Conservation (phyloP, 2,329 filamentous ascomycete species). For the Cercospora citrullina region DNA sequence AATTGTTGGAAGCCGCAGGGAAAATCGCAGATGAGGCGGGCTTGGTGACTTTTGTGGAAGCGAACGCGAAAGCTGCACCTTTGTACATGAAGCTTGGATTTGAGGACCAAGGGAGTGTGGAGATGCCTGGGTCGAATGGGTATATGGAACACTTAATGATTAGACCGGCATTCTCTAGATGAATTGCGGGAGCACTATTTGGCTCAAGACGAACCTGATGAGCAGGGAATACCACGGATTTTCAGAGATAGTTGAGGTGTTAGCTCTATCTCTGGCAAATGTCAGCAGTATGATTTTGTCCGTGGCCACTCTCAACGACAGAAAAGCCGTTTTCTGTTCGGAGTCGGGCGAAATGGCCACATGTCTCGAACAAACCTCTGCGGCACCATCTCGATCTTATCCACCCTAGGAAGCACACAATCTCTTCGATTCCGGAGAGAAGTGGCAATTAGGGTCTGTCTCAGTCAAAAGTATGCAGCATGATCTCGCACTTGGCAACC, state of each 20-base stretch:
- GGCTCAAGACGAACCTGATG: not conserved
- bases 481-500: not conserved
- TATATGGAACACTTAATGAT: constrained; percentile 19
- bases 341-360: not conserved
- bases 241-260: not conserved
- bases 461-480: not conserved
- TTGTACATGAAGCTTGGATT: constrained; percentile 25
- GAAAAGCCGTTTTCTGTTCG: not conserved
- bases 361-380: not conserved
- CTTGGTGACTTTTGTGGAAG: constrained; percentile 29
- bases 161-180: not conserved
- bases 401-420: not conserved
- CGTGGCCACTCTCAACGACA: not conserved
- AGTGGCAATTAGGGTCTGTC: not conserved
- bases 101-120: constrained; percentile 13
- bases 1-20: constrained; percentile 27
- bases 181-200: not conserved
- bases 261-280: not conserved
- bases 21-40: constrained; percentile 28
- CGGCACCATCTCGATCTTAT: not conserved
- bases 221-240: not conserved
- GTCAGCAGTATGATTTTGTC: not conserved
- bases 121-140: constrained; percentile 9
- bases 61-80: constrained; percentile 24
- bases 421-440: not conserved